These are phyloP conservation scores for Uronychia binucleata DNA, from an alignment of 73 alveolate genomes.

Conservation along the genomic window DNA sequence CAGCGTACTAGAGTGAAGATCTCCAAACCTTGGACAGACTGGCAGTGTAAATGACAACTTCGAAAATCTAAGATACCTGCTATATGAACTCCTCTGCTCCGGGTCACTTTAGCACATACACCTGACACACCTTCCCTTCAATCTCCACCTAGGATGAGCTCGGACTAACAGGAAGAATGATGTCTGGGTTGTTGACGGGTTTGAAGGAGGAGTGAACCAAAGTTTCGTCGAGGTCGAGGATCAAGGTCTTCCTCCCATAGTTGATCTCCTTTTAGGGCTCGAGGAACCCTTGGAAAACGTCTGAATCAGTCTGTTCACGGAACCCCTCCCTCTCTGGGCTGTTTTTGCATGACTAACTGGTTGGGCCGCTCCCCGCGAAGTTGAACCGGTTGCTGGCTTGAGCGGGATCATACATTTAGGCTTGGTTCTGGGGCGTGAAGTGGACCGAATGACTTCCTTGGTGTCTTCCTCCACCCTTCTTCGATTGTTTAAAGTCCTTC, in stretches of 20 bases:
- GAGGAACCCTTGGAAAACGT: not conserved
- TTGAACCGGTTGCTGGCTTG: not conserved
- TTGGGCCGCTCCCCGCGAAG: not conserved
- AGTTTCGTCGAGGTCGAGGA: conserved; percentile 77
- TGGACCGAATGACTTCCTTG: not conserved
- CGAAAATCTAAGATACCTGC: conserved; percentile 48
- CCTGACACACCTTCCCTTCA: conserved; percentile 49
- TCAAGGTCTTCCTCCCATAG: conserved; percentile 56
- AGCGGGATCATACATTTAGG: not conserved
- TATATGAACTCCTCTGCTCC: conserved; percentile 56
- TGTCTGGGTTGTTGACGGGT: conserved; percentile 28
- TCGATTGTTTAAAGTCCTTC: too few species aligned
- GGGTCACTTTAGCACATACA: conserved; percentile 68
- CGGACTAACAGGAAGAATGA: conserved; percentile 39
- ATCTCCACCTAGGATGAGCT: conserved; percentile 45
- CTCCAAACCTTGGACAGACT: conserved; percentile 46
- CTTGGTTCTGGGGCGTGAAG: not conserved
- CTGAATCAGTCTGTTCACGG: not conserved
- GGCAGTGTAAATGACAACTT: conserved; percentile 73
- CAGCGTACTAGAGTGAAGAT: conserved; percentile 63
- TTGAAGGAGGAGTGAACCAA: conserved; percentile 66
- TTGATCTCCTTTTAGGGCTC: not conserved
- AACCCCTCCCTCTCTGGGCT: not conserved
- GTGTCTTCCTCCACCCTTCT: too few species aligned
- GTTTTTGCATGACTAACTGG: not conserved